Evolutionary conservation across 345 rosid genomes (phyloP).

Genomic region (Eucalyptus virginea): DNA sequence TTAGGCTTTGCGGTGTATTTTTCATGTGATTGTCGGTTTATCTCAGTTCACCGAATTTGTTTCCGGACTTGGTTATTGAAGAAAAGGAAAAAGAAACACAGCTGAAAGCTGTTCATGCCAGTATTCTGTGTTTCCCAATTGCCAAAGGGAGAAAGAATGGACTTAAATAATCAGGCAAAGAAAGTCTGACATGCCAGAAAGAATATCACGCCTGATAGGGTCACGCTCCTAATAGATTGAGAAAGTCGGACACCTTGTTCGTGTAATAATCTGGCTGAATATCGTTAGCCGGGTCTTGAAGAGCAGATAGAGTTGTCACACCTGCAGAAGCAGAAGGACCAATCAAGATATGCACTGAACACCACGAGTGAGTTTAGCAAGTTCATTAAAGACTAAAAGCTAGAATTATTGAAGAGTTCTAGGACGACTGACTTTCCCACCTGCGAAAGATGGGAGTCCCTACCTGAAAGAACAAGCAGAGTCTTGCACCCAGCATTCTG

Average conservation of each 20-base stretch:
- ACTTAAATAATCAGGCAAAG: neutral
- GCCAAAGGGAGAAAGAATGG: neutral
- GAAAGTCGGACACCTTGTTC: slow-evolving; percentile 45
- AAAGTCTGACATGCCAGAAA: neutral
- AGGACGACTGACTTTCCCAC: fast-evolving
- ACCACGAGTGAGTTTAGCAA: neutral
- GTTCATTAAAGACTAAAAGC: neutral
- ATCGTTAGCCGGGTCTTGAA: slow-evolving; percentile 36
- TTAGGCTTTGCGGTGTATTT: neutral
- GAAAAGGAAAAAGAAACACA: neutral
- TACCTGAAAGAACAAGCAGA: slow-evolving; percentile 83
- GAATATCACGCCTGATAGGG: neutral
- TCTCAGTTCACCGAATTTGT: neutral
- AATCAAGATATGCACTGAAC: neutral
- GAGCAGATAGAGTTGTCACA: slow-evolving; percentile 46
- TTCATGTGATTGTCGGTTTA: neutral
- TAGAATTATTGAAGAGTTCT: fast-evolving
- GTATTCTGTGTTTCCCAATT: neutral
- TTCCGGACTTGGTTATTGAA: neutral
- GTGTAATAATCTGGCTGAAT: slow-evolving; percentile 77
- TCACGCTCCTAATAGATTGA: slow-evolving; percentile 22
- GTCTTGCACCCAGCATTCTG: slow-evolving; percentile 81
- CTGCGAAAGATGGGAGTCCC: neutral
- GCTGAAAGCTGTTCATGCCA: neutral
- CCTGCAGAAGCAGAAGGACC: slow-evolving; percentile 8